Evolutionary conservation across 2,329 filamentous ascomycete species (phyloP), one percentile per base, ranked within the genome.

Genomic region (Penicillium digitatum): DNA sequence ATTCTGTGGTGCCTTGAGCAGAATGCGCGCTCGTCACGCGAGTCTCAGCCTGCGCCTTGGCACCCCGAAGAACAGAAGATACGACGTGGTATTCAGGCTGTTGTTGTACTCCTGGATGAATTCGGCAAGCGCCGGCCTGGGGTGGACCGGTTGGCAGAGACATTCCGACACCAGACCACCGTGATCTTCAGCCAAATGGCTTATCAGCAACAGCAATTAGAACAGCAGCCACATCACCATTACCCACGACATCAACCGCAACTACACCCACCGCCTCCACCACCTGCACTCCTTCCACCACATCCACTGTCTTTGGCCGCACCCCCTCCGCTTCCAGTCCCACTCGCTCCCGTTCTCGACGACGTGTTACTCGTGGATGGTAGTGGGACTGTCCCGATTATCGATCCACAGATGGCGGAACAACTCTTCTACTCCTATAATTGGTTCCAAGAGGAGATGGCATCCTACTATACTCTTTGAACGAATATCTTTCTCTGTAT

Each of bases 1-100:
- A 74, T 74, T 27, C 56, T 74, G 18, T 74, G 72, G 72, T 73
- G 72, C 53, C 62, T 74, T 29, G 71, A 74, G 50, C 70, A 73
- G 51, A 73, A 74, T 42, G 63, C 72, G n/a, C 70, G 69, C 6
- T 63, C 69, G 0, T 51, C 72, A 2, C 66, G 66, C 3, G 68
- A 69, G 11, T 67, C 65, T 1, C 68, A 55, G 2, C 54, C 62
- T 5, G 60, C 69, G 1, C 59, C 67, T 5, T 74, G 72, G 72
- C 64, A 69, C 27, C 68, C 72, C 0, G 69, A 72, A 22, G 72
- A 71, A 22, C 68, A 71, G 48, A 68, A 61, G 52, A 71, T 73
- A 67, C 70, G 70, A 11, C 66, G 69, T 7, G 71, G 62, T 3
- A 72, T 72, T 32, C 71, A 74, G 48, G 71, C 68, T 1, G 70